Evolutionary conservation across 495 filamentous ascomycete species (phyloP).

Genomic region (Aspergillus avenaceus): DNA sequence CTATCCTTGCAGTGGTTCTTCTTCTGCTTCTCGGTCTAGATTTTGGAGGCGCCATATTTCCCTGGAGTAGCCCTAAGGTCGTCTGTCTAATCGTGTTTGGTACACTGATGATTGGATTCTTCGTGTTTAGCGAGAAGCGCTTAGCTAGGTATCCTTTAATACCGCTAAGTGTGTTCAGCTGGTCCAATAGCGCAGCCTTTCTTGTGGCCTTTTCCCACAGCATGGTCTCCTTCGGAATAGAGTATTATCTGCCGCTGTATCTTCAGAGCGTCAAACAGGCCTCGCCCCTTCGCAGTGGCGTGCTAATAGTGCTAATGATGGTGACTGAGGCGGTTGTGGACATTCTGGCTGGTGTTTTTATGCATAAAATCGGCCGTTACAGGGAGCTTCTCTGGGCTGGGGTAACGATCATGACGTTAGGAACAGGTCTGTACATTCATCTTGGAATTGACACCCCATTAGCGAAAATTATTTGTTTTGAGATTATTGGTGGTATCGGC

Average conservation of each 20-base stretch:
- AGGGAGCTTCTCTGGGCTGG: slow-evolving; percentile 52
- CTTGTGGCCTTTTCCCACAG: not conserved
- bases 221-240: not conserved
- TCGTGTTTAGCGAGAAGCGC: slow-evolving; percentile 61
- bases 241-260: slow-evolving; percentile 53
- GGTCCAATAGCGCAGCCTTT: not conserved
- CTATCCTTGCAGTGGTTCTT: slow-evolving; percentile 60
- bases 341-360: slow-evolving; percentile 40
- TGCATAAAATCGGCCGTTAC: slow-evolving; percentile 50
- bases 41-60: slow-evolving; percentile 60
- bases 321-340: slow-evolving; percentile 56
- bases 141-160: slow-evolving; percentile 67
- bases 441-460: slow-evolving; percentile 47
- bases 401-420: slow-evolving; percentile 54
- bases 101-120: slow-evolving; percentile 49
- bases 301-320: slow-evolving; percentile 66
- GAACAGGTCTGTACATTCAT: slow-evolving; percentile 61
- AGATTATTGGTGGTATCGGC: slow-evolving; percentile 50
- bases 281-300: slow-evolving; percentile 61
- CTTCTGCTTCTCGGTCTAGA: slow-evolving; percentile 70
- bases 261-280: slow-evolving; percentile 57
- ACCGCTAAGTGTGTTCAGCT: slow-evolving; percentile 56
- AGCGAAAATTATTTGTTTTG: slow-evolving; percentile 55
- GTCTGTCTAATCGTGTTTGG: slow-evolving; percentile 72
- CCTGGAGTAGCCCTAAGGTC: slow-evolving; percentile 63